A percentile compares a stretch with the other conserved stretches of the same genome.
Evolutionary conservation across 768 basidiomycete genomes (phyloP).

Genomic region (Boletales sp.): DNA sequence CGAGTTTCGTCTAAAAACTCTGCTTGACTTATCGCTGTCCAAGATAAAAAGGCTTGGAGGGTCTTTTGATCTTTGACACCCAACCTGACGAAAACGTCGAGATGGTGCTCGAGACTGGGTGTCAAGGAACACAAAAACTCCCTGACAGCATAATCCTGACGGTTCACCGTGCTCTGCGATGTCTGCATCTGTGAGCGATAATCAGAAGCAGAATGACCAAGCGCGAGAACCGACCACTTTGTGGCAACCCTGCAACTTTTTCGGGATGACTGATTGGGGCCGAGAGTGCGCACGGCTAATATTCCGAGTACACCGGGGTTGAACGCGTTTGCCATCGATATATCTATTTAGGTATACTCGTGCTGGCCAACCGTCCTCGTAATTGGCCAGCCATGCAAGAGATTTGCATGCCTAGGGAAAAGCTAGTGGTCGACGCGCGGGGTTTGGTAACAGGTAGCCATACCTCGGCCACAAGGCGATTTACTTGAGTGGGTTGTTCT

Average conservation of each 20-base stretch:
- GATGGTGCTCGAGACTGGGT: slow-evolving; percentile 19
- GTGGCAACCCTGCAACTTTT: not conserved
- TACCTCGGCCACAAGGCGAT: slow-evolving; percentile 9
- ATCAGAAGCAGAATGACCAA: too few species aligned
- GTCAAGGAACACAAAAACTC: slow-evolving; percentile 18
- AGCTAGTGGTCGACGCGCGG: not conserved
- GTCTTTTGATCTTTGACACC: slow-evolving; percentile 22
- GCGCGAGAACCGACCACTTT: not conserved
- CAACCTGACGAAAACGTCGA: slow-evolving; percentile 16
- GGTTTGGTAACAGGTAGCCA: not conserved
- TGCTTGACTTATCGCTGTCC: slow-evolving; percentile 14
- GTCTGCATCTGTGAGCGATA: too few species aligned
- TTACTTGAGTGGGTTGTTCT: slow-evolving; percentile 11
- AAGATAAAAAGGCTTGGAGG: slow-evolving; percentile 21
- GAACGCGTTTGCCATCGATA: slow-evolving; percentile 4
- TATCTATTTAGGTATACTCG: slow-evolving; percentile 20
- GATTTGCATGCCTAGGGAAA: slow-evolving; percentile 3
- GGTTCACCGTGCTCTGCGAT: too few species aligned
- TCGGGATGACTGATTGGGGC: too few species aligned
- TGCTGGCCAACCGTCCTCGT: slow-evolving; percentile 18
- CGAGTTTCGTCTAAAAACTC: slow-evolving; percentile 15
- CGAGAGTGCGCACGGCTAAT: not conserved
- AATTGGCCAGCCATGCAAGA: slow-evolving; percentile 18
- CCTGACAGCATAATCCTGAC: not conserved
- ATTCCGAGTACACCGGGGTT: not conserved